Conservation (phyloP, 306 rosid species). For the Fagus crenata region DNA sequence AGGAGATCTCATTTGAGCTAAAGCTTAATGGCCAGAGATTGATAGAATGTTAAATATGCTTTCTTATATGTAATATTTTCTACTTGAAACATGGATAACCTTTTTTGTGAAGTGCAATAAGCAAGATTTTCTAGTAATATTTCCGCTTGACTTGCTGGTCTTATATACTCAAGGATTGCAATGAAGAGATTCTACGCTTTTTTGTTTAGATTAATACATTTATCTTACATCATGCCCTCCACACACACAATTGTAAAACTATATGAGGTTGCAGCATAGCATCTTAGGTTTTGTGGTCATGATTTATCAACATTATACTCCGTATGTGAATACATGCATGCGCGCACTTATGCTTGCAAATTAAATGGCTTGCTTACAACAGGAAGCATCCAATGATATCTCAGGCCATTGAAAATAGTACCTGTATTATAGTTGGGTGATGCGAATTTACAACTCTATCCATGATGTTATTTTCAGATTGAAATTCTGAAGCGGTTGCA, state of each 20-base stretch:
- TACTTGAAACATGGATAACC: too few species aligned
- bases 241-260: too few species aligned
- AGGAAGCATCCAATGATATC: not conserved
- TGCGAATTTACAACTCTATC: slow-evolving; percentile 11
- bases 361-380: not conserved
- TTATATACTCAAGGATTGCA: not conserved
- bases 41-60: too few species aligned
- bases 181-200: too few species aligned
- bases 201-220: not conserved
- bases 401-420: not conserved
- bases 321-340: not conserved
- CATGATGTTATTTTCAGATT: slow-evolving; percentile 50
- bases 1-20: too few species aligned
- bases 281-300: not conserved
- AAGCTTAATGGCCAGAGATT: too few species aligned
- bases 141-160: not conserved
- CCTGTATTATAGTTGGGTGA: not conserved
- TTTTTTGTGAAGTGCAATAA: not conserved
- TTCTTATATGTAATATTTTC: too few species aligned
- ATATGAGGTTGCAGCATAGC: too few species aligned
- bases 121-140: not conserved
- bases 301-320: not conserved
- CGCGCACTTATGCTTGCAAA: not conserved
- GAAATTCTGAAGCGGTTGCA: slow-evolving; percentile 86
- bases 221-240: not conserved